Conservation (phyloP, 2,329 filamentous ascomycete genomes). For the Chrysoporthe cubensis region DNA sequence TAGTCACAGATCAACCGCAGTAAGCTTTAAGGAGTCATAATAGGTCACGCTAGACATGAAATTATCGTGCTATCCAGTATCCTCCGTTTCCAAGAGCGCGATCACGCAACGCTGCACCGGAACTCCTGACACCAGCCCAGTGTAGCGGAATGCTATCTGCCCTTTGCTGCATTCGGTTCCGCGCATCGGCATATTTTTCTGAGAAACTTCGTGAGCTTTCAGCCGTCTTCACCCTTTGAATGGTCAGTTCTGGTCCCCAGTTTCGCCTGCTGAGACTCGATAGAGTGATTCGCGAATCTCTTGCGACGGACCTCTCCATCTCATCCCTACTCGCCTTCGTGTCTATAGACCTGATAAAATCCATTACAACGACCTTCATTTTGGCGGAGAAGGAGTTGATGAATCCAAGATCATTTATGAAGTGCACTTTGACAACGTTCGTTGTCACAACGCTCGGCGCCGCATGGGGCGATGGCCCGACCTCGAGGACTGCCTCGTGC, state of each 20-base stretch:
- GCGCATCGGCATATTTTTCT: conserved; percentile 52
- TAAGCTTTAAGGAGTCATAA: too few relatives aligned
- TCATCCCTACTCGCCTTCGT: conserved; percentile 38
- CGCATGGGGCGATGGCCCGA: conserved; percentile 54
- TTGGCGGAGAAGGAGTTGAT: conserved; percentile 46
- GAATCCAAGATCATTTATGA: conserved; percentile 56
- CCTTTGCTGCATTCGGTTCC: conserved; percentile 55
- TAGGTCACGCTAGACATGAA: not conserved
- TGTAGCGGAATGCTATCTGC: conserved; percentile 64
- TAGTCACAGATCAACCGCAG: too few relatives aligned
- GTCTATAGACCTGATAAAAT: conserved; percentile 53
- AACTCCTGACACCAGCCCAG: conserved; percentile 59
- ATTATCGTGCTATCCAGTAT: conserved; percentile 48
- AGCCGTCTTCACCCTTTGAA: conserved; percentile 42
- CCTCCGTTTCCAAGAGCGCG: conserved; percentile 53
- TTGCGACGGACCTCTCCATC: conserved; percentile 43
- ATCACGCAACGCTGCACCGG: conserved; percentile 52
- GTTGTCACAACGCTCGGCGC: conserved; percentile 51
- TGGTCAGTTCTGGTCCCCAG: conserved; percentile 49
- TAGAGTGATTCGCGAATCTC: conserved; percentile 37
- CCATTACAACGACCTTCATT: conserved; percentile 63
- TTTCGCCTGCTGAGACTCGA: conserved; percentile 50
- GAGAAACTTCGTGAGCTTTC: conserved; percentile 47
- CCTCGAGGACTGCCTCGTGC: conserved; percentile 62
- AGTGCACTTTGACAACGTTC: conserved; percentile 56